phyloP scores from a whole-genome alignment of 2,329 filamentous ascomycete genomes.

The Alternaria incomplexa region DNA sequence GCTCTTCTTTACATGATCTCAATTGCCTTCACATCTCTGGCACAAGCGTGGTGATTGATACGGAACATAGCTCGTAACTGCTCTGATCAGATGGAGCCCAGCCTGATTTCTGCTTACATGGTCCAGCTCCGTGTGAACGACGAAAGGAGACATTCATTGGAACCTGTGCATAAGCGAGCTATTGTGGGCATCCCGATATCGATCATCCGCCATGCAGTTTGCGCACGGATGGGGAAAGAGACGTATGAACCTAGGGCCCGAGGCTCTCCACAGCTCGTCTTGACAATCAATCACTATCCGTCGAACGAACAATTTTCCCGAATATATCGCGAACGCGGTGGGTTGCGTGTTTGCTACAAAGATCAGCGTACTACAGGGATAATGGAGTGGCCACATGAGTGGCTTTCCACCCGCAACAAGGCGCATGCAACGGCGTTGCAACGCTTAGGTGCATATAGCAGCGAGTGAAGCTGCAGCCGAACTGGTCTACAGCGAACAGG shows the following conservation, averaged over 20 bases:
- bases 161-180: not conserved
- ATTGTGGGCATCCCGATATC: not conserved
- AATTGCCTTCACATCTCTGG: not conserved
- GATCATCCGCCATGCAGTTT: not conserved
- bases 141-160: not conserved
- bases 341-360: not conserved
- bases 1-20: not conserved
- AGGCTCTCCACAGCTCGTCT: not conserved
- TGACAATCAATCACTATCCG: not conserved
- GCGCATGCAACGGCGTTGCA: conserved; percentile 2
- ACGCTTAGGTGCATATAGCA: not conserved
- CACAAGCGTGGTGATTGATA: not conserved
- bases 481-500: not conserved
- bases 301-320: not conserved
- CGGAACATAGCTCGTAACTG: not conserved
- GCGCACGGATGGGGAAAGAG: conserved; percentile 2
- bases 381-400: conserved; percentile 1
- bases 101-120: not conserved
- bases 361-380: conserved; percentile 3
- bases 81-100: not conserved
- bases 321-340: not conserved
- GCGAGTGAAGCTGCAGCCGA: not conserved
- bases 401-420: not conserved
- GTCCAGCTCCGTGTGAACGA: not conserved
- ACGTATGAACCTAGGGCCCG: not conserved